These are phyloP conservation scores for Paramecium primaurelia DNA, from an alignment of 73 alveolate genomes.

Conservation along the genomic window DNA sequence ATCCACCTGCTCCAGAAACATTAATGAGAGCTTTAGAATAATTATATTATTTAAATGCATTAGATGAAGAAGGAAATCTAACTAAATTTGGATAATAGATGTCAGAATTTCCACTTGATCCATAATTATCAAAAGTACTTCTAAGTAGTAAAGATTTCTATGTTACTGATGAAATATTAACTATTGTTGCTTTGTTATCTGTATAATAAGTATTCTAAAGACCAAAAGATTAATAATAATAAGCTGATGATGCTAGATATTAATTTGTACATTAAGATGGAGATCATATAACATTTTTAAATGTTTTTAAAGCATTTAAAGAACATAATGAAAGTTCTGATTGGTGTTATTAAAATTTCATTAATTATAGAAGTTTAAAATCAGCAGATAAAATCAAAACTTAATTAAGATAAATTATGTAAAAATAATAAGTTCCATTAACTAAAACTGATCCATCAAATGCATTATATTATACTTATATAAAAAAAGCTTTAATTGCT, in stretches of 20 bases:
- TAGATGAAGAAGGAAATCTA: slow-evolving; percentile 98
- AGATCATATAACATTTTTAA: slow-evolving; percentile 95
- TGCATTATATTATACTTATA: slow-evolving; percentile 67
- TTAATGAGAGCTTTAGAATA: slow-evolving; percentile 99
- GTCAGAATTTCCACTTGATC: slow-evolving; percentile 99
- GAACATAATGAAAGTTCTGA: slow-evolving; percentile 84
- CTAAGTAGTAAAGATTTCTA: slow-evolving; percentile 86
- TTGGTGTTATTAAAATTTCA: slow-evolving; percentile 96
- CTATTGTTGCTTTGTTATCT: slow-evolving; percentile 93
- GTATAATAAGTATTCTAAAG: slow-evolving; percentile 94
- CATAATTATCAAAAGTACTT: slow-evolving; percentile 93
- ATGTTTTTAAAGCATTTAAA: slow-evolving; percentile 93
- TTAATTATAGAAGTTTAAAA: slow-evolving; percentile 90
- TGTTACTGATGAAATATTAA: slow-evolving; percentile 93
- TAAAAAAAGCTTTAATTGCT: slow-evolving; percentile 79
- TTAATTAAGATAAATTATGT: slow-evolving; percentile 76
- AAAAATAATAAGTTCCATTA: slow-evolving; percentile 64
- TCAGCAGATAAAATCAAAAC: slow-evolving; percentile 91
- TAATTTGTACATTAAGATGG: slow-evolving; percentile 98
- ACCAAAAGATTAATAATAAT: slow-evolving; percentile 83
- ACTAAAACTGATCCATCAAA: slow-evolving; percentile 15
- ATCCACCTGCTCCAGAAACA: slow-evolving; percentile 99
- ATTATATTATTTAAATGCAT: slow-evolving; percentile 96
- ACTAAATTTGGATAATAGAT: slow-evolving; percentile 95
- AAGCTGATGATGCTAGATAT: slow-evolving; percentile 98